A percentile compares a stretch with the other conserved stretches of the same genome.
Evolutionary conservation across 208 protist species (phyloP).

Genomic region (Porcisia hertigi): DNA sequence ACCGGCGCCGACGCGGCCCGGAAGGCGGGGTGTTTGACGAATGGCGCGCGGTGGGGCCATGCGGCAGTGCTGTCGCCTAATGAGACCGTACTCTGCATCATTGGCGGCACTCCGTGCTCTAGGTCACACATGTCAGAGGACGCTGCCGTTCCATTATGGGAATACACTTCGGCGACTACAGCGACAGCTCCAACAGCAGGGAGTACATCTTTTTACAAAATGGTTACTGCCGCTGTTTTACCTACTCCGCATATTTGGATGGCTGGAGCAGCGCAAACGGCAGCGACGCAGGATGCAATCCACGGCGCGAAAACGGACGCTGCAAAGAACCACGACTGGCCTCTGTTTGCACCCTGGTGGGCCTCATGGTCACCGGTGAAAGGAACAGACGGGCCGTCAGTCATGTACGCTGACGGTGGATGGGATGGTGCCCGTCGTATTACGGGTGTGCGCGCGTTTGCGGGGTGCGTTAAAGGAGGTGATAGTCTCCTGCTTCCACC

Average conservation of each 20-base stretch:
- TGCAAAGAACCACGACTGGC: constrained; percentile 7
- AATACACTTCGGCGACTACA: constrained; percentile 2
- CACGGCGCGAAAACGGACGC: too few species aligned
- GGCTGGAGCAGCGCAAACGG: background rate
- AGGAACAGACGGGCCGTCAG: constrained; percentile 17
- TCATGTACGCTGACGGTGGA: constrained; percentile 56
- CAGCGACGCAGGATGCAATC: background rate
- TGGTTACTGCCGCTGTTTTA: background rate
- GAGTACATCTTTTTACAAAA: background rate
- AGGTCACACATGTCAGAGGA: background rate
- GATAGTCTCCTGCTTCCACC: background rate
- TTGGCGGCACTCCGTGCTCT: constrained; percentile 13
- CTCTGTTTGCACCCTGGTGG: constrained; percentile 31
- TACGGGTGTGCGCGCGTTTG: constrained; percentile 31
- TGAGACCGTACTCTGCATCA: constrained; percentile 20
- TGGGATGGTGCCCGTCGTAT: constrained; percentile 50
- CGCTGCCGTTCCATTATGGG: constrained; percentile 7
- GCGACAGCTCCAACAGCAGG: background rate
- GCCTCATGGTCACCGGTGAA: constrained; percentile 14
- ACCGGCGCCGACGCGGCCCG: background rate
- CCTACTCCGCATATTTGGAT: constrained; percentile 5
- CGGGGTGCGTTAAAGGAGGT: background rate
- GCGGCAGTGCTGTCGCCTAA: constrained; percentile 18
- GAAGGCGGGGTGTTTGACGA: background rate
- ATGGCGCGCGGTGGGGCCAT: constrained; percentile 27